These are phyloP conservation scores for Elaphomyces granulatus DNA, from an alignment of 495 filamentous ascomycete genomes.

Conservation along the genomic window DNA sequence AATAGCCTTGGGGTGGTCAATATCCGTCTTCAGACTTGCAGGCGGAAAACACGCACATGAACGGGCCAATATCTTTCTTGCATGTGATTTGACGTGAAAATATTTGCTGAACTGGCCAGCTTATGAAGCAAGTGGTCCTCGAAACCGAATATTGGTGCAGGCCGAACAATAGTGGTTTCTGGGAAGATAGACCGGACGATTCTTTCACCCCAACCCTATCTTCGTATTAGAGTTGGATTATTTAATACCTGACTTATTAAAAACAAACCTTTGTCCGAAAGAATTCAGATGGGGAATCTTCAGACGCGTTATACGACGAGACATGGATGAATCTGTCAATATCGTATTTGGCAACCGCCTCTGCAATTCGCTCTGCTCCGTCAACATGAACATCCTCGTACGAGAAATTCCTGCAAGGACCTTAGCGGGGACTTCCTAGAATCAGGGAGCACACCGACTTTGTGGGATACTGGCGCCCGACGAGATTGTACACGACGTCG, in stretches of 20 bases:
- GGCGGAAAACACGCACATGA: slow-evolving; percentile 50
- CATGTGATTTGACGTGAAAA: slow-evolving; percentile 87
- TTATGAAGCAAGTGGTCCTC: slow-evolving; percentile 85
- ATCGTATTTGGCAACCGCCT: slow-evolving; percentile 96
- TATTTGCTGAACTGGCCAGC: slow-evolving; percentile 61
- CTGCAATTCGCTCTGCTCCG: slow-evolving; percentile 84
- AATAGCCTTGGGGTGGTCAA: slow-evolving; percentile 46
- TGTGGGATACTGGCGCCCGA: slow-evolving; percentile 87
- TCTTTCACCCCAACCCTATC: slow-evolving; percentile 68
- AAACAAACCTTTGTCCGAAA: slow-evolving; percentile 60
- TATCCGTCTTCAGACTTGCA: too few relatives aligned
- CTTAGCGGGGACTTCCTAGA: not conserved
- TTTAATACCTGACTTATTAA: not conserved
- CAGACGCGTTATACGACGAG: slow-evolving; percentile 83
- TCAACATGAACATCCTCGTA: slow-evolving; percentile 89
- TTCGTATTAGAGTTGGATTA: slow-evolving; percentile 20
- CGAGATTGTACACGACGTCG: slow-evolving; percentile 91
- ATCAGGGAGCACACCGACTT: slow-evolving; percentile 46
- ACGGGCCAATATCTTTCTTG: slow-evolving; percentile 84
- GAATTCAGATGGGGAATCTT: slow-evolving; percentile 69
- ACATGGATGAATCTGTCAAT: slow-evolving; percentile 95
- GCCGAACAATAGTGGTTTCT: slow-evolving; percentile 94
- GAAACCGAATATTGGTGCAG: slow-evolving; percentile 84
- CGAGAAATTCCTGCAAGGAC: slow-evolving; percentile 62
- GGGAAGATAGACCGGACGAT: slow-evolving; percentile 84